Evolutionary conservation across 2,329 filamentous ascomycete species (phyloP).

Genomic region (Cladosporium sp.): DNA sequence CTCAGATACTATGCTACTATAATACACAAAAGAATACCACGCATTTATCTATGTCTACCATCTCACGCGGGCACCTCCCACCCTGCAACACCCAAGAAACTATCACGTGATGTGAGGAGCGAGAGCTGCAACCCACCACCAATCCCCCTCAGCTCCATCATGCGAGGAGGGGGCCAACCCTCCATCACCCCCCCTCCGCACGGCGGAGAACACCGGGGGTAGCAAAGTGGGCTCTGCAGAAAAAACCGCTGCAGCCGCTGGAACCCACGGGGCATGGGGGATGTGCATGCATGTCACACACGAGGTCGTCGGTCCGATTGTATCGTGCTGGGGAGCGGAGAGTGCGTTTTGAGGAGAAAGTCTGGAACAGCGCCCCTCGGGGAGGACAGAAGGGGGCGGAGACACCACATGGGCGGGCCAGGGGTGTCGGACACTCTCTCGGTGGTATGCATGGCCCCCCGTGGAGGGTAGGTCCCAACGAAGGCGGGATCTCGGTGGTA

Average conservation of each 20-base stretch:
- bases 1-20: no score
- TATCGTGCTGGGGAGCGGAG: background rate
- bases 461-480: background rate
- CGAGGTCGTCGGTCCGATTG: constrained; percentile 8
- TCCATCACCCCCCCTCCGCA: background rate
- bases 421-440: background rate
- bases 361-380: background rate
- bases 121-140: background rate
- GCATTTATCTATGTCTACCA: no score
- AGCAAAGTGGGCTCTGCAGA: background rate
- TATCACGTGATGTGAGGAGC: no score
- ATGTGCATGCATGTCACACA: constrained; percentile 2
- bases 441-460: background rate
- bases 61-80: no score
- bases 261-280: background rate
- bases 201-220: background rate
- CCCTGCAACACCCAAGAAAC: no score
- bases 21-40: no score
- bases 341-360: background rate
- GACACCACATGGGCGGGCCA: background rate
- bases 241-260: background rate
- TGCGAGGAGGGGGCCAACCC: background rate
- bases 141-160: background rate
- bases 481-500: constrained; percentile 11
- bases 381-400: background rate